phyloP scores from a whole-genome alignment of 352 stramenopile genomes.

The Phytophthora europaea region DNA sequence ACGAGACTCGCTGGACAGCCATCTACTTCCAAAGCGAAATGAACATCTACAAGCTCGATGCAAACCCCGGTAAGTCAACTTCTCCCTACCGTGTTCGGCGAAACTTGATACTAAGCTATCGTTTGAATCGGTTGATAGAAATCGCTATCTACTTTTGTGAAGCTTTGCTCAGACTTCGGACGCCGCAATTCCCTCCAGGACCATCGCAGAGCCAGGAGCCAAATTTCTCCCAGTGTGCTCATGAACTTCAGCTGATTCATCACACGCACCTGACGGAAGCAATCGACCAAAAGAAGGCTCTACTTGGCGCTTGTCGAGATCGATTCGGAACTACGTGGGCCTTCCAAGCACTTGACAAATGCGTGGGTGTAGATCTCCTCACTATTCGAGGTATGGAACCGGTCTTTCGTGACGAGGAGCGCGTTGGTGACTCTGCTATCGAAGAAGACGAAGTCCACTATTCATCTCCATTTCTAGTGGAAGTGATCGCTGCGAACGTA shows the following conservation, averaged over 20 bases:
- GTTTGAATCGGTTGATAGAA: conserved; percentile 21
- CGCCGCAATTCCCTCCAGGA: conserved; percentile 21
- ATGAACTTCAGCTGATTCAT: conserved; percentile 54
- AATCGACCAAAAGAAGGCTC: conserved; percentile 46
- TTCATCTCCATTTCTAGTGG: conserved; percentile 28
- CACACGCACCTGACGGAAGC: conserved; percentile 40
- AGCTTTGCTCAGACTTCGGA: conserved; percentile 36
- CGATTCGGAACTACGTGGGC: conserved; percentile 32
- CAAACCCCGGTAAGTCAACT: conserved; percentile 45
- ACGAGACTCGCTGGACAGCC: conserved; percentile 60
- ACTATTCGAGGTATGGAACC: conserved; percentile 20
- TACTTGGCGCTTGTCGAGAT: conserved; percentile 38
- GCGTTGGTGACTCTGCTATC: background rate
- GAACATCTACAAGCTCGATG: conserved; percentile 59
- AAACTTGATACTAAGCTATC: background rate
- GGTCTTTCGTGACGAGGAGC: conserved; percentile 22
- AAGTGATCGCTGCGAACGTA: conserved; percentile 37
- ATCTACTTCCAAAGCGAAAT: conserved; percentile 58
- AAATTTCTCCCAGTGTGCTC: conserved; percentile 44
- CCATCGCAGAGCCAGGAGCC: conserved; percentile 32
- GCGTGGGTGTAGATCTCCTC: conserved; percentile 22
- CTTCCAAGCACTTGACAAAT: conserved; percentile 21
- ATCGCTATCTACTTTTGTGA: conserved; percentile 49
- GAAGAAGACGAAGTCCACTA: conserved; percentile 30
- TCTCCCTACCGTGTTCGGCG: background rate